These are phyloP conservation scores for Pichia sp. DNA, from an alignment of 1,139 yeast genomes.

Conservation along the genomic window DNA sequence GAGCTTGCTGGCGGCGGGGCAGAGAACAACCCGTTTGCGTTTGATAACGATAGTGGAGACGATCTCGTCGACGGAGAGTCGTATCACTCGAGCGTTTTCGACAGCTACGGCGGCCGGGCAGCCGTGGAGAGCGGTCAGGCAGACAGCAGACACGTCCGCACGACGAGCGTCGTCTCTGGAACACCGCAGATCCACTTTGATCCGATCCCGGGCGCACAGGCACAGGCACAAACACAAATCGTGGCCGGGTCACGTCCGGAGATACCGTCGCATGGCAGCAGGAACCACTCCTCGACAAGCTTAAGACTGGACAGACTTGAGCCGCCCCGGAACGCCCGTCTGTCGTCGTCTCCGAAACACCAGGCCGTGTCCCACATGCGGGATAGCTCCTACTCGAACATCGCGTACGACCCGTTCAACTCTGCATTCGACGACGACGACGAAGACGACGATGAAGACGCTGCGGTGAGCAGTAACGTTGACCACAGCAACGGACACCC, in stretches of 20 bases:
- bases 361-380: conserved; percentile 9
- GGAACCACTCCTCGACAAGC: not conserved
- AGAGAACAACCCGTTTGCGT: conserved; percentile 8
- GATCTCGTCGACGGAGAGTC: conserved; percentile 1
- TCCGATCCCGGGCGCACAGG: not conserved
- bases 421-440: conserved; percentile 11
- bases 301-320: not conserved
- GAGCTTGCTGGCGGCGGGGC: not conserved
- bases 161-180: not conserved
- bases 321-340: conserved; percentile 10
- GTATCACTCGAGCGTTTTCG: not conserved
- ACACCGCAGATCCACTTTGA: not conserved
- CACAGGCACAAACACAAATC: not conserved
- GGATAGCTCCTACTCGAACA: conserved; percentile 1
- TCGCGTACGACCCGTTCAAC: conserved; percentile 9
- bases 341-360: conserved; percentile 7
- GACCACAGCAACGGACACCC: not conserved
- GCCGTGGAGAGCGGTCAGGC: not conserved
- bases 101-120: not conserved
- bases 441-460: not conserved
- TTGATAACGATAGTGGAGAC: conserved; percentile 11
- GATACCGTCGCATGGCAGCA: not conserved
- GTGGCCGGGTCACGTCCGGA: not conserved
- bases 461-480: not conserved
- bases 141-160: not conserved